Percentiles rank a stretch among this genome's conserved stretches.
phyloP scores from a whole-genome alignment of 371 early-diverging fungal genomes.

The Mortierella sp. region DNA sequence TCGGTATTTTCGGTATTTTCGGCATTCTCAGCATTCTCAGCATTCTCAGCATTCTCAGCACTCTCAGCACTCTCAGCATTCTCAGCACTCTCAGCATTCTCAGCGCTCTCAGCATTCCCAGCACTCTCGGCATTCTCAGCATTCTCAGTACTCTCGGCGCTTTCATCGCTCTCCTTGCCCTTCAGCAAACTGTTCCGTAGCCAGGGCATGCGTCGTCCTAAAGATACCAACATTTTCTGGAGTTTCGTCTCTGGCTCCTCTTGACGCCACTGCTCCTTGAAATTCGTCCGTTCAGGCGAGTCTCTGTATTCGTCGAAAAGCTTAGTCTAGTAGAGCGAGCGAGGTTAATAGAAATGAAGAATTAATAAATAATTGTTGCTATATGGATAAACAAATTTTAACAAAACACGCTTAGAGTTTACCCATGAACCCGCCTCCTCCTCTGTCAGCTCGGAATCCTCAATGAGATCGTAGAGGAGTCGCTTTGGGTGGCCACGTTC shows the following conservation, averaged over 20 bases:
- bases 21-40: too few relatives aligned
- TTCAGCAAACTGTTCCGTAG: slow-evolving; percentile 55
- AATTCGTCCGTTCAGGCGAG: slow-evolving; percentile 69
- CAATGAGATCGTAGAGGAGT: slow-evolving; percentile 70
- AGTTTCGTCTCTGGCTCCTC: slow-evolving; percentile 75
- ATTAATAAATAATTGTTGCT: not conserved
- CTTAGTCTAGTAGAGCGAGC: slow-evolving; percentile 54
- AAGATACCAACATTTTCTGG: slow-evolving; percentile 76
- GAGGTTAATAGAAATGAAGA: not conserved
- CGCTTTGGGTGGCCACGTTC: slow-evolving; percentile 71
- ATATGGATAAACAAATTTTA: slow-evolving; percentile 4
- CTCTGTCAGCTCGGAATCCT: slow-evolving; percentile 62
- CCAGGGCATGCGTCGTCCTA: slow-evolving; percentile 86
- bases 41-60: too few relatives aligned
- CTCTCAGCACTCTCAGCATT: too few relatives aligned
- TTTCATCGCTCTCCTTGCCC: slow-evolving; percentile 9
- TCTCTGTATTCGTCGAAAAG: slow-evolving; percentile 70
- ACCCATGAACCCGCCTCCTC: slow-evolving; percentile 70
- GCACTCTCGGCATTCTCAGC: not conserved
- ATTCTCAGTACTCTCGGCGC: not conserved
- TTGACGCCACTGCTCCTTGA: slow-evolving; percentile 80
- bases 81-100: not conserved
- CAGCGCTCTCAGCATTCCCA: not conserved
- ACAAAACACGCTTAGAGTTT: slow-evolving; percentile 14
- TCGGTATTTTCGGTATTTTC: not conserved